Percentiles rank a stretch among this genome's conserved stretches.
These are phyloP conservation scores for Panicum miliaceum DNA, from an alignment of 176 grass and related monocot genomes.

Conservation along the genomic window DNA sequence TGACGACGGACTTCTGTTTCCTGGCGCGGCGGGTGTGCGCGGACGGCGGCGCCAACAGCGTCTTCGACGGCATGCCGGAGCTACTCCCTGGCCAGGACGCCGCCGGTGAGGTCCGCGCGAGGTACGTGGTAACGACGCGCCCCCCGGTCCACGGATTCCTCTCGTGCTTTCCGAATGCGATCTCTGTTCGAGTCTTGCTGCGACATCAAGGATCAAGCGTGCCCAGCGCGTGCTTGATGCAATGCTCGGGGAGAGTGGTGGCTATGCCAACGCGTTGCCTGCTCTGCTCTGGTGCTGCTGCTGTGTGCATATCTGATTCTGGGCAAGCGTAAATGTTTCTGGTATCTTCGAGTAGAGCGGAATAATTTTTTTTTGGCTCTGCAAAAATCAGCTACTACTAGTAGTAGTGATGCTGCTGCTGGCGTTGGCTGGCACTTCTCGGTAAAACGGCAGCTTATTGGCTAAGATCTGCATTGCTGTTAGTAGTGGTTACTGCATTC, in stretches of 20 bases:
- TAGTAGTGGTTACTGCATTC: conserved; percentile 15
- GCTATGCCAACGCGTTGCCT: conserved; percentile 18
- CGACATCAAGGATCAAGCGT: not conserved
- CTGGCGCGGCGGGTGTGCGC: conserved; percentile 47
- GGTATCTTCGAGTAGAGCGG: not conserved
- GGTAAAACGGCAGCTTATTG: conserved; percentile 15
- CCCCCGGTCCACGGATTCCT: not conserved
- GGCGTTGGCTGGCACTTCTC: conserved; percentile 5
- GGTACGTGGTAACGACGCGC: conserved; percentile 28
- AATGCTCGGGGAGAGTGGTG: not conserved
- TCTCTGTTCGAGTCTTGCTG: not conserved
- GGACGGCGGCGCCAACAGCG: conserved; percentile 79
- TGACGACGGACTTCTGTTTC: not conserved
- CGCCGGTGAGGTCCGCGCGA: conserved; percentile 53
- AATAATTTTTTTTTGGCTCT: not conserved
- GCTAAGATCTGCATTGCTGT: conserved; percentile 1
- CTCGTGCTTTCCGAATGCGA: not conserved
- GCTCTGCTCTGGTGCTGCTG: not conserved
- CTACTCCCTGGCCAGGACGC: conserved; percentile 56
- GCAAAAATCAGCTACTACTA: not conserved
- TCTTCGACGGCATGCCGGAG: conserved; percentile 66
- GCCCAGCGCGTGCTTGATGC: conserved; percentile 23
- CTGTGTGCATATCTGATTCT: not conserved
- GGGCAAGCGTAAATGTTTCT: conserved; percentile 1
- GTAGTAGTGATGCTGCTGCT: not conserved